phyloP scores from a whole-genome alignment of 2,329 filamentous ascomycete genomes.

The Penicillium fuscoglaucum region DNA sequence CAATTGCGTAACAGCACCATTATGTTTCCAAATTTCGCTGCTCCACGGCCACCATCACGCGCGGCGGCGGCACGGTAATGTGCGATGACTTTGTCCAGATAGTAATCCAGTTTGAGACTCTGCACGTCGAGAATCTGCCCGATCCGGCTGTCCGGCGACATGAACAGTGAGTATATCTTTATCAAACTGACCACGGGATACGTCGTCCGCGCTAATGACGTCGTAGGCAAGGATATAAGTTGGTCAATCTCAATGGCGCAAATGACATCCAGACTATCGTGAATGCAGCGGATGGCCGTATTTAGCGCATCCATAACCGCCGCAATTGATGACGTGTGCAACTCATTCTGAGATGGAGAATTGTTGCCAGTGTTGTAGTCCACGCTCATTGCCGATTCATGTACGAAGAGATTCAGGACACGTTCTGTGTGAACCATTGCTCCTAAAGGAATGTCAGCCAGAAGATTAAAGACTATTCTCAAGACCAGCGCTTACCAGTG shows the following conservation, averaged over 20 bases:
- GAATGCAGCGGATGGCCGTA: slow-evolving; percentile 65
- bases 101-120: slow-evolving; percentile 64
- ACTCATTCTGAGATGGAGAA: slow-evolving; percentile 21
- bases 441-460: slow-evolving; percentile 43
- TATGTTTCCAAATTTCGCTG: slow-evolving; percentile 70
- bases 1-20: slow-evolving; percentile 69
- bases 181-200: slow-evolving; percentile 71
- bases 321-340: slow-evolving; percentile 47
- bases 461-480: background rate
- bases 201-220: slow-evolving; percentile 69
- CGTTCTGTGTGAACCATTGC: slow-evolving; percentile 64
- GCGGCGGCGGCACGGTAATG: slow-evolving; percentile 66
- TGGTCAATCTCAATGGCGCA: slow-evolving; percentile 59
- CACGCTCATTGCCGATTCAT: slow-evolving; percentile 71
- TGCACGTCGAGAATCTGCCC: slow-evolving; percentile 69
- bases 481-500: slow-evolving; percentile 52
- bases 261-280: slow-evolving; percentile 67
- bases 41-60: slow-evolving; percentile 63
- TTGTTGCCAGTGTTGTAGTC: slow-evolving; percentile 52
- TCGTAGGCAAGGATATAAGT: slow-evolving; percentile 67
- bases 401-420: slow-evolving; percentile 69
- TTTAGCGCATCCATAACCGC: slow-evolving; percentile 68
- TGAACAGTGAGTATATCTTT: slow-evolving; percentile 70
- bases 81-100: slow-evolving; percentile 68
- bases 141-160: slow-evolving; percentile 63